Evolutionary conservation across 1,284 basidiomycete genomes (phyloP).

Genomic region (Ustilago xerochloae): DNA sequence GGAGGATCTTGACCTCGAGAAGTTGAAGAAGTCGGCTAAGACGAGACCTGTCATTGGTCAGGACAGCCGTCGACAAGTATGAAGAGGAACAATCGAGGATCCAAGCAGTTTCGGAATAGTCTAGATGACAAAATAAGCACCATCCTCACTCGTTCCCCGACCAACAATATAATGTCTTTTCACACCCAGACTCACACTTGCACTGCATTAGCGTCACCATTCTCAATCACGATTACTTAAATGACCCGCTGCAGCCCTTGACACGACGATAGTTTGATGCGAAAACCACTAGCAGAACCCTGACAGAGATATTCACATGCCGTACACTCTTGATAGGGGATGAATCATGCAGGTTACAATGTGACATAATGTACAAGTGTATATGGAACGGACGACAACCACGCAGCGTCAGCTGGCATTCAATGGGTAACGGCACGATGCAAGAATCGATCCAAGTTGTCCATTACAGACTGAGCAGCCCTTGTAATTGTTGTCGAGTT

Average conservation of each 20-base stretch:
- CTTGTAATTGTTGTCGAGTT: constrained; percentile 28
- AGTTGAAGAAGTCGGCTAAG: constrained; percentile 16
- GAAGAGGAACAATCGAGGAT: not conserved
- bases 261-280: not conserved
- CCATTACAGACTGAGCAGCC: constrained; percentile 27
- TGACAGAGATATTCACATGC: not conserved
- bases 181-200: not conserved
- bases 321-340: not conserved
- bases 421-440: not conserved
- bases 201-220: constrained; percentile 19
- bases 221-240: not conserved
- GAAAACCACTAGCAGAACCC: not conserved
- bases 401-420: not conserved
- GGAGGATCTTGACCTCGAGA: constrained; percentile 27
- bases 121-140: too few relatives aligned
- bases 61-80: constrained; percentile 35
- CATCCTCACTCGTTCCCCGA: too few relatives aligned
- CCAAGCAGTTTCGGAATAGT: too few relatives aligned
- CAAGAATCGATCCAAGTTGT: constrained; percentile 37
- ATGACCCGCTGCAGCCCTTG: too few relatives aligned
- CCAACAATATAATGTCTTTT: not conserved
- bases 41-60: constrained; percentile 38
- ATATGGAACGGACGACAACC: not conserved
- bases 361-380: not conserved
- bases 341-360: not conserved